Percentiles rank a stretch among this genome's conserved stretches.
Evolutionary conservation across 176 grass and related monocot species (phyloP).

Genomic region (Chloris gayana): DNA sequence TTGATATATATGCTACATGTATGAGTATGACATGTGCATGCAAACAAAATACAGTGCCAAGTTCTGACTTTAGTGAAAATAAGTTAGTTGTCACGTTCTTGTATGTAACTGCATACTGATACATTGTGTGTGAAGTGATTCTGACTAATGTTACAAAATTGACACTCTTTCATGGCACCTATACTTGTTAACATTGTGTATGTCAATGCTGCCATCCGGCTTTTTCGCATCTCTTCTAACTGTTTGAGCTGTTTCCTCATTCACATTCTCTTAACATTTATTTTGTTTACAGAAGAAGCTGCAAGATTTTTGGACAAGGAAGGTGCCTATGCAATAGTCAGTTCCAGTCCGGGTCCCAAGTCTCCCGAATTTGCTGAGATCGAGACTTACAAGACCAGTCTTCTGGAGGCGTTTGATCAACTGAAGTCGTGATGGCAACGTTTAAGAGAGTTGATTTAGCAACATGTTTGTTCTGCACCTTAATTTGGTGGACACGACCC

Average conservation of each 20-base stretch:
- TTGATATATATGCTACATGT: neutral
- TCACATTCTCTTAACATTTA: conserved; percentile 14
- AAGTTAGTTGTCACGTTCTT: neutral
- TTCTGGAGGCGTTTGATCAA: conserved; percentile 65
- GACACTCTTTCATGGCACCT: conserved; percentile 9
- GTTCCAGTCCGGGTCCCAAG: conserved; percentile 43
- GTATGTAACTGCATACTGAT: too few relatives aligned
- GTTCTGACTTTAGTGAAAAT: neutral
- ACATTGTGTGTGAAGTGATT: neutral
- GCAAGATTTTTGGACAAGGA: conserved; percentile 65
- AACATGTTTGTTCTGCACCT: neutral
- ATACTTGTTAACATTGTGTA: neutral
- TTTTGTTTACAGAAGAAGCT: conserved; percentile 70
- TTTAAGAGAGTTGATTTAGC: neutral
- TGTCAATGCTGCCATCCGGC: neutral
- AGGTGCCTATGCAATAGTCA: conserved; percentile 66
- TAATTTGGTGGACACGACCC: neutral
- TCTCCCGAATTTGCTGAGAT: conserved; percentile 74
- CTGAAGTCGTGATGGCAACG: conserved; percentile 41
- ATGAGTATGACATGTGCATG: too few relatives aligned
- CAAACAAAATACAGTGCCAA: neutral
- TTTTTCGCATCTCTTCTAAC: conserved; percentile 5
- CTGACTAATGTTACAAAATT: conserved; percentile 10
- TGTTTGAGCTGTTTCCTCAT: neutral
- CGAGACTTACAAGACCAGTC: conserved; percentile 57